These are phyloP conservation scores for Boletus barrowsii DNA, from an alignment of 768 basidiomycete species.

Conservation along the genomic window DNA sequence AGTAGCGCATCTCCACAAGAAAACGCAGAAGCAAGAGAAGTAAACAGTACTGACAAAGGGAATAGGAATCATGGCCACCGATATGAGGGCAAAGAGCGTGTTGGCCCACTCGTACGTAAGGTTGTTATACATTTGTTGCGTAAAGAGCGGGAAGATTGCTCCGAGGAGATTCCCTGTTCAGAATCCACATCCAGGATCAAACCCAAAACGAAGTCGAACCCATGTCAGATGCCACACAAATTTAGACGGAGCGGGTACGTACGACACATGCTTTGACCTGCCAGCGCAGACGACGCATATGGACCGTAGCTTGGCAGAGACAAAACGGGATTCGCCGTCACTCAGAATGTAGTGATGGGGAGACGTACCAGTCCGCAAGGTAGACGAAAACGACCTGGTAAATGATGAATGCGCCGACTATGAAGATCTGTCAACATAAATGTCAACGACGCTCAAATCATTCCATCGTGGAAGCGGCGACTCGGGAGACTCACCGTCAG, in stretches of 20 bases:
- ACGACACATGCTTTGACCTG: conserved; percentile 63
- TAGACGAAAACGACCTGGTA: conserved; percentile 61
- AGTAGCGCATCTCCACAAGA: too few species aligned
- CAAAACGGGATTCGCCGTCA: background rate
- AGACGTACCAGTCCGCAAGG: conserved; percentile 57
- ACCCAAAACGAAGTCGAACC: conserved; percentile 17
- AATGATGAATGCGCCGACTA: conserved; percentile 50
- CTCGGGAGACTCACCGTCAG: conserved; percentile 19
- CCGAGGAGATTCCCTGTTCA: conserved; percentile 47
- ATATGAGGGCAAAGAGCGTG: conserved; percentile 53
- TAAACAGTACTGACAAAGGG: conserved; percentile 45
- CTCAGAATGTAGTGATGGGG: background rate
- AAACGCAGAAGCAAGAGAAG: background rate
- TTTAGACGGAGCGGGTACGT: conserved; percentile 19
- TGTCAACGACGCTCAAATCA: conserved; percentile 1
- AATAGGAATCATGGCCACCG: conserved; percentile 54
- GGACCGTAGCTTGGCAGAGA: conserved; percentile 42
- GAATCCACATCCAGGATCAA: background rate
- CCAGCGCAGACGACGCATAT: conserved; percentile 67
- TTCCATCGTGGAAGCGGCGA: background rate
- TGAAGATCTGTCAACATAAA: conserved; percentile 38
- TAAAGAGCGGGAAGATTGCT: conserved; percentile 61
- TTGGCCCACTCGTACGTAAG: conserved; percentile 62
- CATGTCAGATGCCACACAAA: conserved; percentile 2
- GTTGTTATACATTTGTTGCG: conserved; percentile 51